A percentile compares a stretch with the other conserved stretches of the same genome.
Evolutionary conservation across 139 green algal species (phyloP).

Genomic region (Ulvella scutata): DNA sequence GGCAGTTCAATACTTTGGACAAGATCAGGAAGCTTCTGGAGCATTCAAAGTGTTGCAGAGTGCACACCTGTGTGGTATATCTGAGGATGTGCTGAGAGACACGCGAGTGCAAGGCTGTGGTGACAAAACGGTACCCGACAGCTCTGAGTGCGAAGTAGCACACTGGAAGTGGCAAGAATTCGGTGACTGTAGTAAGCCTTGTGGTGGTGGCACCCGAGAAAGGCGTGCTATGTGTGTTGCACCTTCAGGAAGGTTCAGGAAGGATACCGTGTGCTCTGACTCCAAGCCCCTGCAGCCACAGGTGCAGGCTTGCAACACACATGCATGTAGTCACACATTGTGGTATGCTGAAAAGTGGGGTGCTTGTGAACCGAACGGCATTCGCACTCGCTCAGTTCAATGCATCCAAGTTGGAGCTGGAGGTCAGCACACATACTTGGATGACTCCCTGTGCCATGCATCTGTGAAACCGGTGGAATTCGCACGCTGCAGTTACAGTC

Average conservation of each 20-base stretch:
- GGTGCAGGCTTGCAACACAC: not conserved
- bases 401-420: not conserved
- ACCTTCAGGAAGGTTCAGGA: not conserved
- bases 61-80: too few relatives aligned
- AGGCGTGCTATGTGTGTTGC: not conserved
- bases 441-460: not conserved
- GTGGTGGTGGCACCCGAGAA: not conserved
- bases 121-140: not conserved
- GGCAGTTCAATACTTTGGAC: too few relatives aligned
- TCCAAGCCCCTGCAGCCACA: not conserved
- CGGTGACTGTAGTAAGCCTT: not conserved
- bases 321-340: not conserved
- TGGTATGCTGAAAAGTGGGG: not conserved
- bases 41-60: too few relatives aligned
- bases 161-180: not conserved
- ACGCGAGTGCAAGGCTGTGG: not conserved
- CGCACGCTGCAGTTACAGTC: not conserved
- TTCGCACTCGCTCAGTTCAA: not conserved
- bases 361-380: not conserved
- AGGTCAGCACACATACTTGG: not conserved
- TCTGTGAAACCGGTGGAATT: not conserved
- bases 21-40: too few relatives aligned
- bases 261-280: not conserved
- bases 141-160: not conserved
- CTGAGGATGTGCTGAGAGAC: too few relatives aligned